These are phyloP conservation scores for Fusarium stilboides DNA, from an alignment of 2,329 filamentous ascomycete genomes.

Conservation along the genomic window DNA sequence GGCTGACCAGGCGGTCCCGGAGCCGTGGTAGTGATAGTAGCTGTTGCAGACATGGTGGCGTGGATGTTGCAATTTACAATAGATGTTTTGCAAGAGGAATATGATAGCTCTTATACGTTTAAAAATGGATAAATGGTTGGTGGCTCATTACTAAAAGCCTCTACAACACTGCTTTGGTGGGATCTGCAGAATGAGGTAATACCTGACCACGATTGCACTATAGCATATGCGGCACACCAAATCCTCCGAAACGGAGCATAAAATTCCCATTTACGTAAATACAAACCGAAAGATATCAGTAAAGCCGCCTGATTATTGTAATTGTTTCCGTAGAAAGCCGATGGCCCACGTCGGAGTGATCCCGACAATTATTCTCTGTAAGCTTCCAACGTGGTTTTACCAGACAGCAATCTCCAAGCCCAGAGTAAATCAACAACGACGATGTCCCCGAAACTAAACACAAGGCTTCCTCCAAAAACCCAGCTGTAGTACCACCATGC, in stretches of 20 bases:
- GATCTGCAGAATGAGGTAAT: constrained; percentile 29
- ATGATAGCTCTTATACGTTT: fast-evolving
- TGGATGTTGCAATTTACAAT: not conserved
- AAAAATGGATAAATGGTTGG: not conserved
- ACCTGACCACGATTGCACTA: constrained; percentile 24
- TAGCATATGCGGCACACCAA: not conserved
- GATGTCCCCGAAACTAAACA: constrained; percentile 76
- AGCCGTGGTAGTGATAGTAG: constrained; percentile 9
- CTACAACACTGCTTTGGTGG: not conserved
- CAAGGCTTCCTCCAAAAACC: constrained; percentile 77
- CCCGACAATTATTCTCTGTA: constrained; percentile 45
- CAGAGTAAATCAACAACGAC: constrained; percentile 65
- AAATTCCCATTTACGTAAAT: not conserved
- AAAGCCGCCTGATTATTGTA: not conserved
- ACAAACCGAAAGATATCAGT: not conserved
- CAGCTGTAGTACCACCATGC: constrained; percentile 78
- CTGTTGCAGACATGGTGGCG: constrained; percentile 22
- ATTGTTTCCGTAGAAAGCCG: not conserved
- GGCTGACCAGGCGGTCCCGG: constrained; percentile 32
- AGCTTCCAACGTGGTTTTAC: constrained; percentile 59
- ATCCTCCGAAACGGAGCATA: not conserved
- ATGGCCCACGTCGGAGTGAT: not conserved
- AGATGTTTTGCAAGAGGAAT: not conserved
- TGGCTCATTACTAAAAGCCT: constrained; percentile 14
- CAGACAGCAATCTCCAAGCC: constrained; percentile 65